Evolutionary conservation across 805 yeast species (phyloP).

Genomic region (Torulaspora gathmanii): DNA sequence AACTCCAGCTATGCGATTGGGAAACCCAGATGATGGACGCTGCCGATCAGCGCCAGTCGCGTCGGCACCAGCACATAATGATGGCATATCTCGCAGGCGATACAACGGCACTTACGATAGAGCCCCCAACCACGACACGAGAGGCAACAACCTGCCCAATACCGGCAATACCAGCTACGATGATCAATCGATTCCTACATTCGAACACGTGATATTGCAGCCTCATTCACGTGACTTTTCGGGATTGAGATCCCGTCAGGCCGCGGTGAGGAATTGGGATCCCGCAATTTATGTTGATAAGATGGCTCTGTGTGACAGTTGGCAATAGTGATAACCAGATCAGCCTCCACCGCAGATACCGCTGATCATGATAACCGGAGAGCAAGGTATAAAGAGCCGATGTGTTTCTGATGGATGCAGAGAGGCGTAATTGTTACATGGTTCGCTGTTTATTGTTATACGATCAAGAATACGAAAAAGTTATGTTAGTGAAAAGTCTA

Average conservation of each 20-base stretch:
- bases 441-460: too few species aligned
- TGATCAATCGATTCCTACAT: slow-evolving; percentile 10
- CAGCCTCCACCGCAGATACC: background rate
- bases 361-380: background rate
- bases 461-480: too few species aligned
- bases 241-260: slow-evolving; percentile 9
- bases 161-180: slow-evolving; percentile 5
- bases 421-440: too few species aligned
- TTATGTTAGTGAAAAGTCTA: background rate
- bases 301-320: background rate
- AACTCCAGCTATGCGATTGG: slow-evolving; percentile 24
- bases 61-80: slow-evolving; percentile 15
- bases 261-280: slow-evolving; percentile 1
- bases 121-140: background rate
- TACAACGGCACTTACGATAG: background rate
- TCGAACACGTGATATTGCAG: slow-evolving; percentile 12
- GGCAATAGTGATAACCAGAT: background rate
- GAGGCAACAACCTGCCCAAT: slow-evolving; percentile 2
- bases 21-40: slow-evolving; percentile 20
- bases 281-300: background rate
- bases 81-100: slow-evolving; percentile 12
- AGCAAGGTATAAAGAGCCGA: background rate
- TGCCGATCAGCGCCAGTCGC: slow-evolving; percentile 18
- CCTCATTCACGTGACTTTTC: slow-evolving; percentile 10
- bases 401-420: background rate